Evolutionary conservation across 1,284 basidiomycete species (phyloP), one percentile per base, ranked within the genome.

Genomic region (Peniophora sp.): DNA sequence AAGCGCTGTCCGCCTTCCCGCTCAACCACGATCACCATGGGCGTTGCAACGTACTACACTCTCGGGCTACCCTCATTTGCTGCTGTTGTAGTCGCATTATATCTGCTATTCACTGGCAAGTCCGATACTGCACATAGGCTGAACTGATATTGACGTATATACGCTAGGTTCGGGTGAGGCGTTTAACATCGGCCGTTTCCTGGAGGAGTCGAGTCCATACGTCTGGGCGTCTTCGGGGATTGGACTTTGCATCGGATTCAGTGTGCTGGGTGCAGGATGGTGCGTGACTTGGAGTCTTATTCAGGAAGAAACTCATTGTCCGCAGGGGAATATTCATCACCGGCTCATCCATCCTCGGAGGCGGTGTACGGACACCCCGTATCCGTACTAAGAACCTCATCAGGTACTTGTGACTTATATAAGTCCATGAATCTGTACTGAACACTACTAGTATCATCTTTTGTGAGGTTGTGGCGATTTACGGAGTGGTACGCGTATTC

Each of bases 311-410:
- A 34, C 24, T 48, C 42, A 35, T 14, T 20, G 23, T 15, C 51
- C 51, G 55, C 59, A 98, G 95, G 95, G 96, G 96, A 51, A 99
- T 99, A 69, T 95, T 97, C 73, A 77, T 98, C 55, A 98, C 96
- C 2, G 96, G 96, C 51, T 73, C 95, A 18, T 95, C 92, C 24
- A 96, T 99, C 58, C 77, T 99, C 20, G 96, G 96, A 54, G 96
- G 93, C 62, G 95, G 96, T 65, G 94, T 99, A 12, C 77, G 95
- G 39, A 81, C 94, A 46, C 96, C 97, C 10, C 79, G 97, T 55
- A 99, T 99, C 58, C 83, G 88, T 48, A 98, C 96, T 35, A 99
- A 99, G 79, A 99, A 99, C 67, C 69, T 99, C 66, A 97, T 98
- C 62, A 95, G 91, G 94, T 92, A 52, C 53, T 79, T 67, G 5